Percentiles rank a stretch among this genome's conserved stretches.
Conservation (phyloP, 805 yeast species). For the Torulaspora indica region DNA sequence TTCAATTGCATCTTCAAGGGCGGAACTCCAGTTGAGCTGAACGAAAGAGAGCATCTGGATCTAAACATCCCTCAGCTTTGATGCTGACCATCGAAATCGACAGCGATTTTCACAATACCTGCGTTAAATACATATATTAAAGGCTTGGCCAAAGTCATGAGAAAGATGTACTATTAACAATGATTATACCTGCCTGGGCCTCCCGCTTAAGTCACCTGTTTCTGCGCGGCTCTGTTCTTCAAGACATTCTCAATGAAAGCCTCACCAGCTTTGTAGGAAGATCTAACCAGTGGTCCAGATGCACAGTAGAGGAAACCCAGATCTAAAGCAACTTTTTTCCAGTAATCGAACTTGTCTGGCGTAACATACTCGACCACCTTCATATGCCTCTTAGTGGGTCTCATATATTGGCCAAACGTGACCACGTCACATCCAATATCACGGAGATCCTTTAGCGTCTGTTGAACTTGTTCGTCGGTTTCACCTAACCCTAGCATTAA, state of each 20-base stretch:
- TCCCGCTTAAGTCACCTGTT: neutral
- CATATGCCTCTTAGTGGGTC: constrained; percentile 98
- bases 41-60: constrained; percentile 47
- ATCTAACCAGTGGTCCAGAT: constrained; percentile 93
- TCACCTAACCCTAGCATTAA: constrained; percentile 97
- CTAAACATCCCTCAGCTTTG: constrained; percentile 46
- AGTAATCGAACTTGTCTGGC: constrained; percentile 90
- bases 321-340: constrained; percentile 82
- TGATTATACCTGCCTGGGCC: neutral
- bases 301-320: constrained; percentile 96
- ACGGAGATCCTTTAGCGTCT: constrained; percentile 72
- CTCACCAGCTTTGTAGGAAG: constrained; percentile 98
- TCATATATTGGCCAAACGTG: constrained; percentile 98
- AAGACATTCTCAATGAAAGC: constrained; percentile 92
- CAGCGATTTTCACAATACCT: neutral
- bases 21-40: constrained; percentile 40
- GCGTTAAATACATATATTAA: neutral
- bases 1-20: constrained; percentile 57
- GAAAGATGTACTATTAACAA: constrained; percentile 1
- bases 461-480: constrained; percentile 80
- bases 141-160: too few relatives aligned
- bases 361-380: constrained; percentile 92
- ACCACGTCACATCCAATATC: constrained; percentile 82
- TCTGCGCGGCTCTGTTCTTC: constrained; percentile 51
- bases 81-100: neutral